A percentile compares a stretch with the other conserved stretches of the same genome.
Conservation (phyloP, 441 rosid species). For the Rhodomyrtus psidioides region DNA sequence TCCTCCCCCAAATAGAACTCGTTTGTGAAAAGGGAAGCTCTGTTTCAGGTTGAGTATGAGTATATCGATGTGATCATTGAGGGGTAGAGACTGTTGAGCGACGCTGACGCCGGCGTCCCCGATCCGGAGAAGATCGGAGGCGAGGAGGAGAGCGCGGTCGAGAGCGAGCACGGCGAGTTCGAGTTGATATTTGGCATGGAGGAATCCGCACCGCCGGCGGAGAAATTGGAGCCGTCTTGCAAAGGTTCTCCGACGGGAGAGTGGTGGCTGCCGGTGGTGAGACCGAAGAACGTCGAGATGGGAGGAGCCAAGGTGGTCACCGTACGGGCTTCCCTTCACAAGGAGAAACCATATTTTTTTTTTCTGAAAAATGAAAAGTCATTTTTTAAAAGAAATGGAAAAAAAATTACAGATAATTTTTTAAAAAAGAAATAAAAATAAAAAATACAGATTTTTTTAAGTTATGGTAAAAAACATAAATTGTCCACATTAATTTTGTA, state of each 20-base stretch:
- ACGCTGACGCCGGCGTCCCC: background rate
- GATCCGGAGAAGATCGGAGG: background rate
- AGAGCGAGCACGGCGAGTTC: conserved; percentile 25
- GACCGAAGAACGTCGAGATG: conserved; percentile 38
- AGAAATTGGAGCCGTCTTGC: background rate
- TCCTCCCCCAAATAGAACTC: background rate
- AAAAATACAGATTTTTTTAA: no score
- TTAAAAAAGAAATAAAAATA: no score
- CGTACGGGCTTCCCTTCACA: no score
- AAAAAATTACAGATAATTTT: no score
- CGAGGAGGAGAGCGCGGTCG: background rate
- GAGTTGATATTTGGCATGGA: conserved; percentile 58
- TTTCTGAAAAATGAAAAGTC: no score
- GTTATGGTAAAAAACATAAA: no score
- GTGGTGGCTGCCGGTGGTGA: conserved; percentile 57
- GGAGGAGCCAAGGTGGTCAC: conserved; percentile 18
- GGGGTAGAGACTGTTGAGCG: conserved; percentile 56
- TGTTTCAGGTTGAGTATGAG: conserved; percentile 68
- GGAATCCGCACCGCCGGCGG: background rate
- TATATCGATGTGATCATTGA: conserved; percentile 66
- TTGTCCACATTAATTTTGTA: no score
- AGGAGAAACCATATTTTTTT: no score
- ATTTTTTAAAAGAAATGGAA: no score
- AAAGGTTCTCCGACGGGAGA: conserved; percentile 1
- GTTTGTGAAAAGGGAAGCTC: background rate